Conservation (phyloP, 164 flowering plant genomes). For the Macadamia integrifolia region DNA sequence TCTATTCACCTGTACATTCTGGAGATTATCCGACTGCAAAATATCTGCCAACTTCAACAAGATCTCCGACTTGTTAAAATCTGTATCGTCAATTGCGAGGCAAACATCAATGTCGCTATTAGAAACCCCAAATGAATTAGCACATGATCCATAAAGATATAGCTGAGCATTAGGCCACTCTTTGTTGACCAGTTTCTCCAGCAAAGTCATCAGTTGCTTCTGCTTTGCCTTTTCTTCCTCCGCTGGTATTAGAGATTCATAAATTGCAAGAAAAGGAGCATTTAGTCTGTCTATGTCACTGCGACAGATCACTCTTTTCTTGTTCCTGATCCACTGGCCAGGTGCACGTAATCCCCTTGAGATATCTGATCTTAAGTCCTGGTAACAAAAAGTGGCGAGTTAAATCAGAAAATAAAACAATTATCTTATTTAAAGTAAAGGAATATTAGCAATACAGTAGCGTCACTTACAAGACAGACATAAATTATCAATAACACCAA, state of each 20-base stretch:
- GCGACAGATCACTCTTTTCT: slow-evolving; percentile 54
- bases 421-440: background rate
- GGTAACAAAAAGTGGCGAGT: slow-evolving; percentile 14
- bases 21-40: slow-evolving; percentile 67
- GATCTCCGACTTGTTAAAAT: slow-evolving; percentile 59
- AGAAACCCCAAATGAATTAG: slow-evolving; percentile 87
- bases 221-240: slow-evolving; percentile 93
- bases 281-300: slow-evolving; percentile 53
- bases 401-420: background rate
- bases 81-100: slow-evolving; percentile 56
- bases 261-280: slow-evolving; percentile 55
- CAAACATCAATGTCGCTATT: slow-evolving; percentile 98
- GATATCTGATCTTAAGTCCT: slow-evolving; percentile 63
- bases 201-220: slow-evolving; percentile 46
- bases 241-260: slow-evolving; percentile 69
- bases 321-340: slow-evolving; percentile 49
- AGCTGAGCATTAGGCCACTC: slow-evolving; percentile 92
- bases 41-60: slow-evolving; percentile 83
- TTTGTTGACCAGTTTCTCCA: slow-evolving; percentile 68
- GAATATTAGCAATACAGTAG: background rate
- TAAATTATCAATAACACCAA: background rate
- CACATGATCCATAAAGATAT: slow-evolving; percentile 94
- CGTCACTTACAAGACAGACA: background rate
- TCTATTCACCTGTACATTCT: slow-evolving; percentile 81
- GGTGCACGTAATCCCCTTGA: slow-evolving; percentile 44